phyloP scores from a whole-genome alignment of 495 filamentous ascomycete genomes.

The Tetracladium setigerum region DNA sequence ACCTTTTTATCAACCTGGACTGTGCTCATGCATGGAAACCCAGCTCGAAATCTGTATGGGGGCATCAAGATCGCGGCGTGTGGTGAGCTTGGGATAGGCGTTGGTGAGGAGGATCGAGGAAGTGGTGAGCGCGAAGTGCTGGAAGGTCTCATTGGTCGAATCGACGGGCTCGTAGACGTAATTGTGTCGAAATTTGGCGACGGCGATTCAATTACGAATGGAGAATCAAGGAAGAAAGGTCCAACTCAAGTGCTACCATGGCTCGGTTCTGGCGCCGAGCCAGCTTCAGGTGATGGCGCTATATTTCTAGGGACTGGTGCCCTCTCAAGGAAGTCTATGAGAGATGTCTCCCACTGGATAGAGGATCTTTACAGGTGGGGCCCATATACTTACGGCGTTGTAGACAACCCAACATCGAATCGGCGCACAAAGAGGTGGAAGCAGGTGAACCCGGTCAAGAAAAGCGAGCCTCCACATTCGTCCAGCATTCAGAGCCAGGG shows the following conservation, averaged over 20 bases:
- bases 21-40: constrained; percentile 82
- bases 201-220: constrained; percentile 11
- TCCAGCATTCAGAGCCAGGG: no score
- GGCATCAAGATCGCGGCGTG: constrained; percentile 86
- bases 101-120: constrained; percentile 89
- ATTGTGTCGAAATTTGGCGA: constrained; percentile 82
- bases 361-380: constrained; percentile 75
- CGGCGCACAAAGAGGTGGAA: constrained; percentile 22
- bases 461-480: background rate
- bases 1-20: constrained; percentile 78
- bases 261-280: constrained; percentile 57
- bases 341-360: constrained; percentile 70
- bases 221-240: background rate
- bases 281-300: constrained; percentile 68
- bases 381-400: constrained; percentile 70
- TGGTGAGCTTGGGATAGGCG: constrained; percentile 86
- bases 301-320: constrained; percentile 74
- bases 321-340: constrained; percentile 55
- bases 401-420: constrained; percentile 58
- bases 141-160: constrained; percentile 68
- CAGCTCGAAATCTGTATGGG: constrained; percentile 67
- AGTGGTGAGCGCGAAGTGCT: constrained; percentile 88
- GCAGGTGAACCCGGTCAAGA: no score
- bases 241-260: constrained; percentile 41
- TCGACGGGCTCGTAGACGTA: constrained; percentile 69